These are phyloP conservation scores for Strigomonas culicis DNA, from an alignment of 208 protist genomes.

Conservation along the genomic window DNA sequence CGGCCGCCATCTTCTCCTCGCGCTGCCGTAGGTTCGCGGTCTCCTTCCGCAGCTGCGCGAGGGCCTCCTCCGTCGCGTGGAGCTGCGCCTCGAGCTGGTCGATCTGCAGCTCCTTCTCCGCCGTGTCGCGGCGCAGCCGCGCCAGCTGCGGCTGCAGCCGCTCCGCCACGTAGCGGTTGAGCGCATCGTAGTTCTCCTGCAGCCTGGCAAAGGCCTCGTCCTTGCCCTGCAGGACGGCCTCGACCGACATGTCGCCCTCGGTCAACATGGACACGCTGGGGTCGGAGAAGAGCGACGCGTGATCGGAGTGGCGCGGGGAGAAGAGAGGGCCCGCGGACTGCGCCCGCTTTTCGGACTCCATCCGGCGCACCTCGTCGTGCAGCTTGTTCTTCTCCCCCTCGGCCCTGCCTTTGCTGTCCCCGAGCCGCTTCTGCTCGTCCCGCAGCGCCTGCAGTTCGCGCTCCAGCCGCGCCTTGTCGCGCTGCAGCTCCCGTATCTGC, in stretches of 20 bases:
- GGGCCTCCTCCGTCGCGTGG: conserved; percentile 18
- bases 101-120: conserved; percentile 31
- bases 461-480: neutral
- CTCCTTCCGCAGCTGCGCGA: conserved; percentile 23
- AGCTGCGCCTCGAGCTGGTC: conserved; percentile 19
- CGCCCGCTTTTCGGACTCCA: too few species aligned
- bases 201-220: conserved; percentile 13
- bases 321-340: too few species aligned
- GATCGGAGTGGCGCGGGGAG: too few species aligned
- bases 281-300: too few species aligned
- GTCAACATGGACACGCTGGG: too few species aligned
- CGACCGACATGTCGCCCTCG: neutral
- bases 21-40: conserved; percentile 11
- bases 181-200: conserved; percentile 23
- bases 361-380: too few species aligned
- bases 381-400: too few species aligned
- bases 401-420: conserved; percentile 5
- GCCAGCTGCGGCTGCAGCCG: conserved; percentile 14
- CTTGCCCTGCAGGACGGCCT: neutral
- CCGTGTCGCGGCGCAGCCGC: neutral
- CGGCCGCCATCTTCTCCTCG: conserved; percentile 39
- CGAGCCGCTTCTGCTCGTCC: neutral
- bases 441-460: neutral
- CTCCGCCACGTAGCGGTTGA: conserved; percentile 14
- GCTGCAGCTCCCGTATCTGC: conserved; percentile 6